Conservation (phyloP, 257 asterid genomes). For the Gardenia jasminoides region DNA sequence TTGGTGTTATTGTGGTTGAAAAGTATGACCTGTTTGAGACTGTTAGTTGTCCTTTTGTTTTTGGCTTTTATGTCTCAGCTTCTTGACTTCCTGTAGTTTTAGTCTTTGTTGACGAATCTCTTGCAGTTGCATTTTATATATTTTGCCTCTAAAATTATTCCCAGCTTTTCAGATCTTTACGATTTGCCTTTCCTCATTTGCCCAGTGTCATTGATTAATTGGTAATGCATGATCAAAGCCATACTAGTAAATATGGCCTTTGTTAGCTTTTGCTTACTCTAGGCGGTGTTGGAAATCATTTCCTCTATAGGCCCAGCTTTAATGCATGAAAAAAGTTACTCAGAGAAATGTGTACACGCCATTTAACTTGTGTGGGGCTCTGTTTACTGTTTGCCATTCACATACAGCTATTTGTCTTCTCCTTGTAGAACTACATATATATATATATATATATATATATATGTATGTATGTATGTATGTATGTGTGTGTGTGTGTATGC, state of each 20-base stretch:
- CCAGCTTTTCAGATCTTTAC: not conserved
- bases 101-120: constrained; percentile 2
- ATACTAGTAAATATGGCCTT: not conserved
- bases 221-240: not conserved
- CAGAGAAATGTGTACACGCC: not conserved
- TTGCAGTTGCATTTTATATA: not conserved
- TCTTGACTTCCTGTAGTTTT: not conserved
- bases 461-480: too few species aligned
- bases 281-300: not conserved
- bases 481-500: too few species aligned
- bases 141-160: not conserved
- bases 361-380: not conserved
- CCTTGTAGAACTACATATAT: not conserved
- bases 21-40: not conserved
- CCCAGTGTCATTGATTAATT: not conserved
- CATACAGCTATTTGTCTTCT: not conserved
- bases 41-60: not conserved
- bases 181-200: not conserved
- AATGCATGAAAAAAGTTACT: not conserved
- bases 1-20: not conserved
- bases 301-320: not conserved
- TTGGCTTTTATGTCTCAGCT: not conserved
- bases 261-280: not conserved
- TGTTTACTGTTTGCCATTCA: not conserved
- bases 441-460: too few species aligned